Evolutionary conservation across 148 eudicot species (phyloP), one percentile per base, ranked within the genome.

Genomic region (Diospyros lotus): DNA sequence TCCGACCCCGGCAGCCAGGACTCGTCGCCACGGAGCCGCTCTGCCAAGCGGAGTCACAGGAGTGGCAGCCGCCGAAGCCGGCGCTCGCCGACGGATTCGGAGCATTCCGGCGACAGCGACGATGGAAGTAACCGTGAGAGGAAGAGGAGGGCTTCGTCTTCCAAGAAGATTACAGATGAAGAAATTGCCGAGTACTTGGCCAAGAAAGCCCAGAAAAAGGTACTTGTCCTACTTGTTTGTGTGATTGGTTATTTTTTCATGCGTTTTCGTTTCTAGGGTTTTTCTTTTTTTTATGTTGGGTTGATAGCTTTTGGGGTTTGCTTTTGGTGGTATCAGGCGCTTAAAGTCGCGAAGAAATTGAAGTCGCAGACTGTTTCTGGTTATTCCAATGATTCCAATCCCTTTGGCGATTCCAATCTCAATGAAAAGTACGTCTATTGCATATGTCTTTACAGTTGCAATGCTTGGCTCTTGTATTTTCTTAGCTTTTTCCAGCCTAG

Each of bases 171-270:
- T 6, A 74, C 88, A 0, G 92, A 88, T 28, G 92, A 88, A 58
- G 90, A 88, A 53, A 88, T 93, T 14, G 76, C 88, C 3, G 92
- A 86, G 76, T 93, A 93, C 67, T 60, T 93, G 51, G 87, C 90
- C 13, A 94, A 92, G 73, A 94, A 89, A 46, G 98, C 98, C 11
- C 90, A 89, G 80, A 94, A 90, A 62, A 92, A 92, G 86, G 92
- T 82, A 40, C 17, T 5, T 28, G 28, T 28, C 28, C 28, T 28
- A 28, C 28, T 28, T 28, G 4, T 18, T 74, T 40, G 46, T 44
- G 0, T 18, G 62, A 54, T 77, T 17, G 4, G 46, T 10, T 14
- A 46, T 15, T 13, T 4, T 39, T 28, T 28, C 3, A 9, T 78
- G 68, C 15, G 17, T 15, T n/a, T 73, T 28, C 17, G 52, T 65